These are phyloP conservation scores for Suillus weaverae DNA, from an alignment of 768 basidiomycete species.

Conservation along the genomic window DNA sequence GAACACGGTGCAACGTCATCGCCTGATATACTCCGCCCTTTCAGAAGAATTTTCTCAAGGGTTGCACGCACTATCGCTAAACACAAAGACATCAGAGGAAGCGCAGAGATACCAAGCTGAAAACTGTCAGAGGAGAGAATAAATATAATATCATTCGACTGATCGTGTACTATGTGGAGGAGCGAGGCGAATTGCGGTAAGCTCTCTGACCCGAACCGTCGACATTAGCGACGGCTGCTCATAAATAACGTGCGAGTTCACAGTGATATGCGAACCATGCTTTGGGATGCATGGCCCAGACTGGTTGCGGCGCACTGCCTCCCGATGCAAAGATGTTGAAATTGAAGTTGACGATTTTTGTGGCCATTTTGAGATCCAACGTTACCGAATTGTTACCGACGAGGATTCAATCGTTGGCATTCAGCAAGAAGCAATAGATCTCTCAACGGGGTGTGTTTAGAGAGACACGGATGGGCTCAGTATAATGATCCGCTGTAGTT, in stretches of 20 bases:
- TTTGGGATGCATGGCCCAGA: not conserved
- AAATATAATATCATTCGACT: not conserved
- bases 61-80: conserved; percentile 75
- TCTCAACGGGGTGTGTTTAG: not conserved
- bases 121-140: conserved; percentile 7
- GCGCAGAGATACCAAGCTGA: conserved; percentile 22
- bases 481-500: conserved; percentile 30
- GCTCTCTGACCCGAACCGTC: not conserved
- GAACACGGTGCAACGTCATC: conserved; percentile 79
- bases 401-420: not conserved
- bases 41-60: conserved; percentile 70
- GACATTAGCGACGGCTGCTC: not conserved
- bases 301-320: not conserved
- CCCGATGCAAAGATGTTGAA: not conserved
- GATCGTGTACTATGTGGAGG: not conserved
- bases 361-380: not conserved
- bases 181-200: not conserved
- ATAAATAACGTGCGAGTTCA: conserved; percentile 8
- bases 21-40: conserved; percentile 72
- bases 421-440: not conserved
- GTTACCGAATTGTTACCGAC: not conserved
- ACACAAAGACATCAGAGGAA: conserved; percentile 69
- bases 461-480: not conserved
- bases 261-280: not conserved
- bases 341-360: not conserved